Evolutionary conservation across 192 early-diverging fungal species (phyloP).

Genomic region (Linnemannia exigua): DNA sequence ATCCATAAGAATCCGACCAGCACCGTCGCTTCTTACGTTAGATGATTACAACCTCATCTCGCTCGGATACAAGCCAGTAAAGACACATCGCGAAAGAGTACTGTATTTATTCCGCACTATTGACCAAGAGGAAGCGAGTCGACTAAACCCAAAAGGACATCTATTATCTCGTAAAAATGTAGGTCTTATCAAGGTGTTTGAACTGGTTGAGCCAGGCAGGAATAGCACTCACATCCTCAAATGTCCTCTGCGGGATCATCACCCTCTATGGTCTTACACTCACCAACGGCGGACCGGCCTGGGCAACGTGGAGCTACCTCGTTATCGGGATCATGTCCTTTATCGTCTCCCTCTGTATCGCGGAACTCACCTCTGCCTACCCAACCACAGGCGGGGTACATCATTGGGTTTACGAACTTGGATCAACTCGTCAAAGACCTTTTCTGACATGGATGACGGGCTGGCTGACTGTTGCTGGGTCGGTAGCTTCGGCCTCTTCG

Average conservation of each 20-base stretch:
- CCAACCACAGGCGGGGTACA: conserved; percentile 43
- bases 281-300: conserved; percentile 45
- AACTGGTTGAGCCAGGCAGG: conserved; percentile 37
- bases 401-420: conserved; percentile 49
- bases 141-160: too few relatives aligned
- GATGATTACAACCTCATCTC: conserved; percentile 53
- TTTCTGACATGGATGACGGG: conserved; percentile 50
- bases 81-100: background rate
- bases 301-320: conserved; percentile 43
- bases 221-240: conserved; percentile 24
- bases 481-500: conserved; percentile 26
- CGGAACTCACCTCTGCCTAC: conserved; percentile 44
- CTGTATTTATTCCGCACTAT: background rate
- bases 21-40: conserved; percentile 26
- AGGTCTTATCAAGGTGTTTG: conserved; percentile 36
- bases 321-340: conserved; percentile 34
- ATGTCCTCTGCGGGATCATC: conserved; percentile 28
- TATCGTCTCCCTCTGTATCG: conserved; percentile 29
- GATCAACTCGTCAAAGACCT: conserved; percentile 19
- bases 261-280: conserved; percentile 34
- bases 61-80: conserved; percentile 50
- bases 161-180: background rate
- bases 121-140: background rate
- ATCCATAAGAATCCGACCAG: background rate
- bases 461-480: conserved; percentile 26